Evolutionary conservation across 140 eudicot species (phyloP).

Genomic region (Eryngium alpinum): DNA sequence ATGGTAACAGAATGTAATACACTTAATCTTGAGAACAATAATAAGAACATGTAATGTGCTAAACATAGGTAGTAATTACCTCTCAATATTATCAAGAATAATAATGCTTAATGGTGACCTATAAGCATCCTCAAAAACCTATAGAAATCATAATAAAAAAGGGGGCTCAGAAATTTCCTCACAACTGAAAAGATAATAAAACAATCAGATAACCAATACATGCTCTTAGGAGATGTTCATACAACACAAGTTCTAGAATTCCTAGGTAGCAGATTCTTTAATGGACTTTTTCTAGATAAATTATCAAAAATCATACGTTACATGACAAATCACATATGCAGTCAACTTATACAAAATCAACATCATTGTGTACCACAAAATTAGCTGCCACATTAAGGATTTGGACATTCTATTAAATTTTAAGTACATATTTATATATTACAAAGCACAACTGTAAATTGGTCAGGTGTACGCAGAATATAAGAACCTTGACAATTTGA

Average conservation of each 20-base stretch:
- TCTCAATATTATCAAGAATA: conserved; percentile 90
- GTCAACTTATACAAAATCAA: neutral
- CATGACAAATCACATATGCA: neutral
- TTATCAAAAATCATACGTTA: neutral
- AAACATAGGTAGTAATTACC: conserved; percentile 36
- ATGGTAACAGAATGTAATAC: conserved; percentile 7
- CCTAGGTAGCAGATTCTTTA: neutral
- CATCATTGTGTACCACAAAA: neutral
- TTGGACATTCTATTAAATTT: neutral
- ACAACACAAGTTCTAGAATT: neutral
- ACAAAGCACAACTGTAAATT: neutral
- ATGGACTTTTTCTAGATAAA: neutral
- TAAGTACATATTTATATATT: neutral
- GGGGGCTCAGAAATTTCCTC: conserved; percentile 13
- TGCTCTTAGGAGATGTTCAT: neutral
- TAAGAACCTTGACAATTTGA: conserved; percentile 76
- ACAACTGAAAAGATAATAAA: conserved; percentile 5
- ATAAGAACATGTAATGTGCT: neutral
- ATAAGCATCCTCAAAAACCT: conserved; percentile 99
- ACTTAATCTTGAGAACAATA: neutral
- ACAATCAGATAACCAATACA: neutral
- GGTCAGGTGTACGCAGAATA: neutral
- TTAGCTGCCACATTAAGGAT: neutral
- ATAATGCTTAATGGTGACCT: conserved; percentile 88
- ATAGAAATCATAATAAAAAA: conserved; percentile 20